phyloP scores from a whole-genome alignment of 225 moss, liverwort and hornwort species.

The Rhytidiadelphus loreus region DNA sequence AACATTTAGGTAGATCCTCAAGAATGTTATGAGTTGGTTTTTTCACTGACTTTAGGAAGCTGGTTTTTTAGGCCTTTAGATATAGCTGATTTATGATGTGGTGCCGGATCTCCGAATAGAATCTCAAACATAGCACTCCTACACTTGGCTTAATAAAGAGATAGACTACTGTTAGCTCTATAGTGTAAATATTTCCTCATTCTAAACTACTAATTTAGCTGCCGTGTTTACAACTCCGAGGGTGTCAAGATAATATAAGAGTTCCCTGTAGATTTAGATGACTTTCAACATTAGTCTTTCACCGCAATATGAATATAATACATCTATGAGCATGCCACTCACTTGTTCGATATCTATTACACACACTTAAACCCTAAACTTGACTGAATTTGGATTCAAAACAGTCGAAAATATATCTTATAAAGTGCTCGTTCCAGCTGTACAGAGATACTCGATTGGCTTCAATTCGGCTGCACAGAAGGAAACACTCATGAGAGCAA shows the following conservation, averaged over 20 bases:
- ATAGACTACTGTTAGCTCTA: not conserved
- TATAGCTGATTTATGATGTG: not conserved
- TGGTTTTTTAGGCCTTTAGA: too few relatives aligned
- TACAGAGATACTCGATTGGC: not conserved
- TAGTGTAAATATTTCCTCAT: not conserved
- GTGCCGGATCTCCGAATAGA: not conserved
- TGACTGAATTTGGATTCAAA: not conserved
- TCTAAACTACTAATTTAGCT: not conserved
- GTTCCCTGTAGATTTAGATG: not conserved
- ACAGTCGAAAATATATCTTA: not conserved
- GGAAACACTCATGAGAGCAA: not conserved
- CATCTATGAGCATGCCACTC: not conserved
- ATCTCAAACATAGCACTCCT: not conserved
- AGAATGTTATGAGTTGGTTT: not conserved
- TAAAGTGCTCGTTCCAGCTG: not conserved
- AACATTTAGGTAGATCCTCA: not conserved
- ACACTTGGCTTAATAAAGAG: not conserved
- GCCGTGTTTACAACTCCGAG: not conserved
- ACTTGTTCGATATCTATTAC: not conserved
- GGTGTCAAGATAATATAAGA: not conserved
- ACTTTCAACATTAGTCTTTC: not conserved
- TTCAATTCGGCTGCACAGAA: constrained; percentile 39
- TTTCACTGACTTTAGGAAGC: not conserved
- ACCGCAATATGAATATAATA: not conserved
- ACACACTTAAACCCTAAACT: not conserved